These are phyloP conservation scores for Aureobasidium sp. DNA, from an alignment of 2,329 filamentous ascomycete species.

Conservation along the genomic window DNA sequence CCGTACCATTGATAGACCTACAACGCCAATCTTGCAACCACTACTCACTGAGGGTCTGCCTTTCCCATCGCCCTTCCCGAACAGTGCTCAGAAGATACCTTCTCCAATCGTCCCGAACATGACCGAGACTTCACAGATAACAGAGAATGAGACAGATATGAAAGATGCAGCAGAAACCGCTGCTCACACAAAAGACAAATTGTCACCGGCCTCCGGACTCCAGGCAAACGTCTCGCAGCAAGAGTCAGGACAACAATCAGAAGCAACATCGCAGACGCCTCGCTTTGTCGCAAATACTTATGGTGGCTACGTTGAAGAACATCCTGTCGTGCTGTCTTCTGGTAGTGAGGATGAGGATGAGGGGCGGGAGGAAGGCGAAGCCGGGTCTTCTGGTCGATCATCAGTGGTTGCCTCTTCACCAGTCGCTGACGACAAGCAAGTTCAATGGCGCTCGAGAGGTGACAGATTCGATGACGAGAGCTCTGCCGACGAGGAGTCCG, in stretches of 20 bases:
- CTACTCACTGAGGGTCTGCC: slow-evolving; percentile 26
- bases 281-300: neutral
- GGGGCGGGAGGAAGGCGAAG: slow-evolving; percentile 7
- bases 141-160: neutral
- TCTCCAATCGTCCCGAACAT: neutral
- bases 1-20: slow-evolving; percentile 19
- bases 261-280: neutral
- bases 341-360: slow-evolving; percentile 15
- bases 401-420: neutral
- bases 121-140: neutral
- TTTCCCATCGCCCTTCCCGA: slow-evolving; percentile 30
- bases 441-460: neutral
- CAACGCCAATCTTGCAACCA: slow-evolving; percentile 27
- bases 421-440: neutral
- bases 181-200: no score
- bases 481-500: neutral
- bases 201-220: neutral
- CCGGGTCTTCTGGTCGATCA: neutral
- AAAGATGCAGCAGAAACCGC: neutral
- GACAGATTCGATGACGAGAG: slow-evolving; percentile 2
- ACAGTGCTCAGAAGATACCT: slow-evolving; percentile 14
- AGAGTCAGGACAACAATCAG: neutral
- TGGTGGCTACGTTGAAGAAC: slow-evolving; percentile 8
- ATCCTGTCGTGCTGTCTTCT: neutral
- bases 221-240: neutral